A percentile compares a stretch with the other conserved stretches of the same genome.
phyloP scores from a whole-genome alignment of 345 rosid species.

The Arabis alpina region DNA sequence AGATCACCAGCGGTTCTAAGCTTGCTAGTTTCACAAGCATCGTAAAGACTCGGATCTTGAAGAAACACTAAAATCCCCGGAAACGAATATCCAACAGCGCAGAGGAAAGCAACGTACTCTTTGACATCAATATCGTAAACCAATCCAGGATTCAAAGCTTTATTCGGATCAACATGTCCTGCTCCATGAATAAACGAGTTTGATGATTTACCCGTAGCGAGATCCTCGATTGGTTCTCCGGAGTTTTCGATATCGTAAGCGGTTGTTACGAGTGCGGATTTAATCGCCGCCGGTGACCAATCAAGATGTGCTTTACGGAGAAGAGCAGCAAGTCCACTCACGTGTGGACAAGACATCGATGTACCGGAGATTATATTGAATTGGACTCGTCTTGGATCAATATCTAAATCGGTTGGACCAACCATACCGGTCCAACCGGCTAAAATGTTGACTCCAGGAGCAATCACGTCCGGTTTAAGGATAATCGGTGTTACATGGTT shows the following conservation, averaged over 20 bases:
- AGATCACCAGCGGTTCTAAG: constrained; percentile 61
- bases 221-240: constrained; percentile 68
- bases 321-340: constrained; percentile 79
- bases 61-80: constrained; percentile 60
- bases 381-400: constrained; percentile 64
- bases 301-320: constrained; percentile 63
- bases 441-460: constrained; percentile 83
- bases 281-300: constrained; percentile 78
- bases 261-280: constrained; percentile 79
- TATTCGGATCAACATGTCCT: constrained; percentile 87
- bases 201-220: constrained; percentile 65
- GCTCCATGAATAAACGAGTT: constrained; percentile 77
- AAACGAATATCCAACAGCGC: constrained; percentile 71
- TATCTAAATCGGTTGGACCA: constrained; percentile 62
- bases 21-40: constrained; percentile 45
- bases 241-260: constrained; percentile 71
- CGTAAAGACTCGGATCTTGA: constrained; percentile 48
- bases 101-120: constrained; percentile 72
- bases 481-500: constrained; percentile 58
- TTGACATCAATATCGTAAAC: constrained; percentile 62
- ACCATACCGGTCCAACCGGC: constrained; percentile 81
- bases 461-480: constrained; percentile 82
- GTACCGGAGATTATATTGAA: constrained; percentile 87
- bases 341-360: constrained; percentile 93
- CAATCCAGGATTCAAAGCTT: constrained; percentile 79